phyloP scores from a whole-genome alignment of 441 rosid species.

The Gossypium lobatum region DNA sequence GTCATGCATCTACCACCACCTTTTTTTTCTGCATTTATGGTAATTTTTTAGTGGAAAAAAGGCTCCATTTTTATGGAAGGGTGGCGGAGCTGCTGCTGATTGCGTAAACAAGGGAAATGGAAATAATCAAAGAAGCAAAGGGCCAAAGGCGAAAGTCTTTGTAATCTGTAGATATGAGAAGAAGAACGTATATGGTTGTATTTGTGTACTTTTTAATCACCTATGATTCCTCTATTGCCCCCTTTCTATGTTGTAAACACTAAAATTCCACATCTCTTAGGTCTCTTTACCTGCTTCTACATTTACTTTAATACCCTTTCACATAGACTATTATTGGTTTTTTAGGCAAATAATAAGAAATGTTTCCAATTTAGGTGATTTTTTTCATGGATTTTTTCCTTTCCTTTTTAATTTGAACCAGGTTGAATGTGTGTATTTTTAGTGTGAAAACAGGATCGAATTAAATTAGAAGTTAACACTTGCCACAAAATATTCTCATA shows the following conservation, averaged over 20 bases:
- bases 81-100: conserved; percentile 14
- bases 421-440: no score
- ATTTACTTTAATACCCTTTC: conserved; percentile 17
- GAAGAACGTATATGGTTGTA: conserved; percentile 15
- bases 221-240: conserved; percentile 19
- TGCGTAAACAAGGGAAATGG: neutral
- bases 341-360: no score
- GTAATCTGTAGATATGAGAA: neutral
- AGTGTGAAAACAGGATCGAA: no score
- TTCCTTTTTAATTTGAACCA: no score
- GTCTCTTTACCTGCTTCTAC: no score
- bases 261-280: neutral
- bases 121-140: neutral
- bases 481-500: no score
- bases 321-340: no score
- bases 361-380: no score
- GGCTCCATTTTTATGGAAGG: conserved; percentile 14
- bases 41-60: neutral
- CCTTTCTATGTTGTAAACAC: conserved; percentile 1
- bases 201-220: neutral
- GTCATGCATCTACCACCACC: conserved; percentile 51
- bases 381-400: no score
- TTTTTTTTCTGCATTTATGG: conserved; percentile 16
- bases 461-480: no score
- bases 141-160: conserved; percentile 8